Conservation (phyloP, 2,329 filamentous ascomycete genomes). For the Escovopsis sp. region DNA sequence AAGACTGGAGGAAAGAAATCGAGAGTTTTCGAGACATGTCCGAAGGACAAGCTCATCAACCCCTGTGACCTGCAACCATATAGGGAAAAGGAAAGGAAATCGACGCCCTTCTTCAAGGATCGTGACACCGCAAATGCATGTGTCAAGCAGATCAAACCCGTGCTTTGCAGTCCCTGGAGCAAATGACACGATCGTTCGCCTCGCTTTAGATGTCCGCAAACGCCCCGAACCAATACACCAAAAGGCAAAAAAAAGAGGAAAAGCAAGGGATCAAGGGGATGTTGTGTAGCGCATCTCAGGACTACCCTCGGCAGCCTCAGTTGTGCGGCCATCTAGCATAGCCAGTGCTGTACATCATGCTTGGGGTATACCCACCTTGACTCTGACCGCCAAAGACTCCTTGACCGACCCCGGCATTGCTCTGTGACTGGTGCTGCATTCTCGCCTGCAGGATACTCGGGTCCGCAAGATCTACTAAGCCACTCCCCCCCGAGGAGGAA, state of each 20-base stretch:
- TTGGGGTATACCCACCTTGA: constrained; percentile 90
- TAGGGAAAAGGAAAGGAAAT: constrained; percentile 5
- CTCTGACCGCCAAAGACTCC: constrained; percentile 76
- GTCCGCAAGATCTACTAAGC: constrained; percentile 99
- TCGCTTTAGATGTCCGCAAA: constrained; percentile 13
- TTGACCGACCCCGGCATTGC: constrained; percentile 72
- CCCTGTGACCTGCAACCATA: neutral
- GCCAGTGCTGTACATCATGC: constrained; percentile 67
- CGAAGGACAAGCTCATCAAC: neutral
- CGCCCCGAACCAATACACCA: constrained; percentile 7
- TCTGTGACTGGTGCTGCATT: constrained; percentile 78
- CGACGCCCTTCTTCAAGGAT: constrained; percentile 14
- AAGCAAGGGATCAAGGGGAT: constrained; percentile 5
- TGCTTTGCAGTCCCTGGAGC: constrained; percentile 15
- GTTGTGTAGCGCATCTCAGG: constrained; percentile 3
- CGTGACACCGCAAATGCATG: constrained; percentile 14
- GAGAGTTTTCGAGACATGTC: neutral
- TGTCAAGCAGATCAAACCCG: constrained; percentile 19
- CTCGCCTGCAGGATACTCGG: constrained; percentile 98
- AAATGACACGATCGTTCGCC: constrained; percentile 11
- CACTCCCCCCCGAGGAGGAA: constrained; percentile 99
- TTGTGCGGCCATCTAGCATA: constrained; percentile 50
- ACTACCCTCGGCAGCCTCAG: constrained; percentile 1
- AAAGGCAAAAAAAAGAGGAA: too few relatives aligned
- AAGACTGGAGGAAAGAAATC: constrained; percentile 5